Conservation (phyloP, 495 filamentous ascomycete species). For the Podospora anserina region DNA sequence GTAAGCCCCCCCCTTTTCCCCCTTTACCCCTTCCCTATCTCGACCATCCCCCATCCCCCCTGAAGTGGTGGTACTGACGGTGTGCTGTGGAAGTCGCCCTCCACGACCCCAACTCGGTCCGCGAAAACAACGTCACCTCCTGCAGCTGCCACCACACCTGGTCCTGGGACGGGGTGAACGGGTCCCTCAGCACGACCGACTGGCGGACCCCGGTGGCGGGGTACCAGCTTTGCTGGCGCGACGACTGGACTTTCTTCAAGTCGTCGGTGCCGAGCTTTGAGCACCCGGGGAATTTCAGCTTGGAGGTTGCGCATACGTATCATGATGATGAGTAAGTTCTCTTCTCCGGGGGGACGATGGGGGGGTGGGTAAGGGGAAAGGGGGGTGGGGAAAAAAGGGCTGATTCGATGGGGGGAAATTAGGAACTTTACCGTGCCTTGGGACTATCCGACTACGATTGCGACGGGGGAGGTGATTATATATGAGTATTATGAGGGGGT, state of each 20-base stretch:
- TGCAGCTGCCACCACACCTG: constrained; percentile 26
- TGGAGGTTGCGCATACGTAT: constrained; percentile 33
- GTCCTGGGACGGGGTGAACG: constrained; percentile 33
- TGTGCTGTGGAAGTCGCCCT: constrained; percentile 26
- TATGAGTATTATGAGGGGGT: neutral
- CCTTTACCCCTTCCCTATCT: neutral
- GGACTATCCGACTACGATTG: constrained; percentile 27
- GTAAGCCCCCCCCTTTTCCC: neutral
- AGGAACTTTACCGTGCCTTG: constrained; percentile 31
- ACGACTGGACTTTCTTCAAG: constrained; percentile 22
- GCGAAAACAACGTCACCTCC: constrained; percentile 29
- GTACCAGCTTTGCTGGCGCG: constrained; percentile 25
- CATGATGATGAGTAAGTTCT: constrained; percentile 30
- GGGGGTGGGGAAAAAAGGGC: constrained; percentile 4
- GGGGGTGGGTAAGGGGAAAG: neutral
- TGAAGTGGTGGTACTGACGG: no score
- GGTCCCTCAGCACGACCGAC: constrained; percentile 10
- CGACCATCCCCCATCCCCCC: neutral
- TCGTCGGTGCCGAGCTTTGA: constrained; percentile 28
- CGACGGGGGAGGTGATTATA: constrained; percentile 9
- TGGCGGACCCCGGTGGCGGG: constrained; percentile 21
- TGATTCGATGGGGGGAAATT: neutral
- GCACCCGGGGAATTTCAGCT: constrained; percentile 31
- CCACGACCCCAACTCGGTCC: constrained; percentile 37
- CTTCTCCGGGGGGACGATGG: neutral